A percentile compares a stretch with the other conserved stretches of the same genome.
Evolutionary conservation across 2,329 filamentous ascomycete species (phyloP).

Genomic region (Alternaria sp.): DNA sequence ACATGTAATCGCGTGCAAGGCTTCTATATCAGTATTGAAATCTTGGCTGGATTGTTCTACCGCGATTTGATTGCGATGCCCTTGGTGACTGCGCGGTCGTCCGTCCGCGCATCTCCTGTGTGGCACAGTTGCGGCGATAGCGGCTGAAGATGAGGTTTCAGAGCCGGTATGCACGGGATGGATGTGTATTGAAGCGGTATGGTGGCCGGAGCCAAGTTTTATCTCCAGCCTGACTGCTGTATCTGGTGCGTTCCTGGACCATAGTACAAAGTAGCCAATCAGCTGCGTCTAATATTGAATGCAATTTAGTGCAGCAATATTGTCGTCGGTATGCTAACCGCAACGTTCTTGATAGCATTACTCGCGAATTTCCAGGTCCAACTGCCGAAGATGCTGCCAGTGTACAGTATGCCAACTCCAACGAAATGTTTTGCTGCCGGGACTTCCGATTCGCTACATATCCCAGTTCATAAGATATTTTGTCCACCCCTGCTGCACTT

Average conservation of each 20-base stretch:
- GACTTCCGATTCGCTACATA: slow-evolving; percentile 11
- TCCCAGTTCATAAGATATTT: background rate
- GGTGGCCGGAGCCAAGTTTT: background rate
- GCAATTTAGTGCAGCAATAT: background rate
- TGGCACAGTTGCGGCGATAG: background rate
- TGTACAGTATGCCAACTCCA: background rate
- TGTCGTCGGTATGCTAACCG: background rate
- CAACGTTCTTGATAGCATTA: background rate
- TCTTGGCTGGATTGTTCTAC: background rate
- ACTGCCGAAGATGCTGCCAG: background rate
- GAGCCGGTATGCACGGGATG: background rate
- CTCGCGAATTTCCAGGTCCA: background rate
- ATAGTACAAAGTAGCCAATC: background rate
- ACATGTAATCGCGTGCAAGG: background rate
- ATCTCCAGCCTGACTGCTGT: background rate
- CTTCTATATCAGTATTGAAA: background rate
- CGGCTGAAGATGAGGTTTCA: slow-evolving; percentile 3
- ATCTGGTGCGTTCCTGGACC: background rate
- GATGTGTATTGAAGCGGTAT: background rate
- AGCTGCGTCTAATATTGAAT: background rate
- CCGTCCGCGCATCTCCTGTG: slow-evolving; percentile 2
- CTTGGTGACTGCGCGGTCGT: slow-evolving; percentile 3
- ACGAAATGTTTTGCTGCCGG: slow-evolving; percentile 1
- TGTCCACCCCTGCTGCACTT: background rate
- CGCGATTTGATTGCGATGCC: background rate